These are phyloP conservation scores for Phytophthora europaea DNA, from an alignment of 352 stramenopile genomes.

Conservation along the genomic window DNA sequence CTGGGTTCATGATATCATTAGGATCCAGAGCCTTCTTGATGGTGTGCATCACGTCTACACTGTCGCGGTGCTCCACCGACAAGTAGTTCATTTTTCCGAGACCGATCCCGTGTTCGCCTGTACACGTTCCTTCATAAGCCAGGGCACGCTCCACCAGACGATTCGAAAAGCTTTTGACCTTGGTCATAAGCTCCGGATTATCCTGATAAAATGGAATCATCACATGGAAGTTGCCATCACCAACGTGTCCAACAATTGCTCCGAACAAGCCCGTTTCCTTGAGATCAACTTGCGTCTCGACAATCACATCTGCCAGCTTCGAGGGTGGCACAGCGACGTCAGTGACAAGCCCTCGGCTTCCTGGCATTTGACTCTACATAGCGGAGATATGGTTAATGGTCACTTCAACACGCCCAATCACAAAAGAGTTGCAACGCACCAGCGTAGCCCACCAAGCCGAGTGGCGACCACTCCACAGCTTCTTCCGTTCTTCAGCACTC, in stretches of 20 bases:
- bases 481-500: conserved; percentile 74
- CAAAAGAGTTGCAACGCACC: conserved; percentile 42
- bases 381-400: background rate
- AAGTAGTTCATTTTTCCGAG: conserved; percentile 96
- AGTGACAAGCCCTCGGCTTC: conserved; percentile 88
- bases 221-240: conserved; percentile 98
- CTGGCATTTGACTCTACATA: conserved; percentile 73
- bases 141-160: conserved; percentile 79
- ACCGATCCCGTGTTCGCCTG: conserved; percentile 97
- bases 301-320: conserved; percentile 93
- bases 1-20: conserved; percentile 97
- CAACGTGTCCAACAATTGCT: conserved; percentile 92
- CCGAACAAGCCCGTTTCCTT: conserved; percentile 87
- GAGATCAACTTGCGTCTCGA: conserved; percentile 92
- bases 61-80: conserved; percentile 89
- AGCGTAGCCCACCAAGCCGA: conserved; percentile 85
- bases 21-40: conserved; percentile 97
- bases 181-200: conserved; percentile 83
- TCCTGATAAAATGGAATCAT: conserved; percentile 93
- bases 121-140: conserved; percentile 95
- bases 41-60: conserved; percentile 92
- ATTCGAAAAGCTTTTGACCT: conserved; percentile 90
- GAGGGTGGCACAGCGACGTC: conserved; percentile 97
- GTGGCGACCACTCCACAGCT: conserved; percentile 83
- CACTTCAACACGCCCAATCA: background rate